Evolutionary conservation across 192 early-diverging fungal species (phyloP).

Genomic region (Paraglomus brasilianum): DNA sequence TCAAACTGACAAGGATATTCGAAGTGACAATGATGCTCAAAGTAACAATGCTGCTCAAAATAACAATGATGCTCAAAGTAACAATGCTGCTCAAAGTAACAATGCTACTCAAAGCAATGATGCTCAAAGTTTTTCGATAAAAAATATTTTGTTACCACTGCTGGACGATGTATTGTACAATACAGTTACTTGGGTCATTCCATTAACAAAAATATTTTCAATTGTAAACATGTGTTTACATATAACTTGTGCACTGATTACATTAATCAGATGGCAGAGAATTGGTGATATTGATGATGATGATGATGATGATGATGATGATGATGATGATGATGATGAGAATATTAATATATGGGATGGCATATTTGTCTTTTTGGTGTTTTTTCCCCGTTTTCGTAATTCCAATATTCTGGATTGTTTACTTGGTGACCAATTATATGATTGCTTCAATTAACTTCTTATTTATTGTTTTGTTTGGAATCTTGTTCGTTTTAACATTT

Average conservation of each 20-base stretch:
- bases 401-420: conserved; percentile 13
- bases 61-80: no score
- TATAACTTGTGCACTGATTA: neutral
- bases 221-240: conserved; percentile 26
- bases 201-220: conserved; percentile 27
- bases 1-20: no score
- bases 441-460: neutral
- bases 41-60: no score
- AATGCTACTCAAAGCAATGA: no score
- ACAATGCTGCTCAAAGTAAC: no score
- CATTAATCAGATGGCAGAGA: neutral
- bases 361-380: neutral
- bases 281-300: no score
- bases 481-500: neutral
- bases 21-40: no score
- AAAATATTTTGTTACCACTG: conserved; percentile 16
- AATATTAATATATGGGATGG: no score
- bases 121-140: no score
- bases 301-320: no score
- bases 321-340: no score
- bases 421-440: neutral
- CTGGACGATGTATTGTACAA: conserved; percentile 27
- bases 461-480: conserved; percentile 9
- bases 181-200: conserved; percentile 22
- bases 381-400: neutral